Percentiles rank a stretch among this genome's conserved stretches.
These are phyloP conservation scores for Rhodomyrtus tomentosa DNA, from an alignment of 345 rosid species.

Conservation along the genomic window DNA sequence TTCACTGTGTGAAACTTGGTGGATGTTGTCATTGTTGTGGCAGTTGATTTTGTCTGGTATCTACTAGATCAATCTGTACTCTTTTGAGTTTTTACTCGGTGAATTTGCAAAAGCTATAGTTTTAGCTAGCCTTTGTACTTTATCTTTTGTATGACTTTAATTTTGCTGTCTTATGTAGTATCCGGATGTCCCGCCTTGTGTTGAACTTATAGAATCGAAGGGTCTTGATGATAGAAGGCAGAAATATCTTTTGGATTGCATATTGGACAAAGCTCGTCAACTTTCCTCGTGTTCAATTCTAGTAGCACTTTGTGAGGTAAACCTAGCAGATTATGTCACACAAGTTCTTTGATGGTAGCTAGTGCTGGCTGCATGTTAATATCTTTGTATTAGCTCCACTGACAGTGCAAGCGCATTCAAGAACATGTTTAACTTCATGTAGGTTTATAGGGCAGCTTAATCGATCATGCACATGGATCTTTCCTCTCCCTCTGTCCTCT, in stretches of 20 bases:
- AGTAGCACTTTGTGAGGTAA: constrained; percentile 87
- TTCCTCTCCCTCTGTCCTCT: neutral
- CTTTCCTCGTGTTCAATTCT: constrained; percentile 68
- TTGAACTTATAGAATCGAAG: constrained; percentile 60
- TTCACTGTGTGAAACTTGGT: neutral
- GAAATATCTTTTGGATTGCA: constrained; percentile 34
- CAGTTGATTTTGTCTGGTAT: neutral
- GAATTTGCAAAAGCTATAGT: neutral
- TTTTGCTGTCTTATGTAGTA: constrained; percentile 31
- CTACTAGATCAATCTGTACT: neutral
- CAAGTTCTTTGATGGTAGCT: neutral
- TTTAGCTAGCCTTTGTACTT: neutral
- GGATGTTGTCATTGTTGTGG: neutral
- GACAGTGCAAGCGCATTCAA: neutral
- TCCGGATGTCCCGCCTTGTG: constrained; percentile 60
- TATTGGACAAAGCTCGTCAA: constrained; percentile 47
- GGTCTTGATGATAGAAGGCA: constrained; percentile 77
- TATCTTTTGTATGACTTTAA: neutral
- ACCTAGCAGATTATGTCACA: neutral
- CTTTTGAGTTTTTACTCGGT: neutral
- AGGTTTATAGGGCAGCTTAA: neutral
- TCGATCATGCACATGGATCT: neutral
- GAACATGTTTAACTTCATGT: neutral
- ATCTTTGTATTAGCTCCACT: neutral
- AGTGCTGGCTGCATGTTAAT: neutral